Conservation (phyloP, 129 eudicot genomes). For the Flaveria robusta region DNA sequence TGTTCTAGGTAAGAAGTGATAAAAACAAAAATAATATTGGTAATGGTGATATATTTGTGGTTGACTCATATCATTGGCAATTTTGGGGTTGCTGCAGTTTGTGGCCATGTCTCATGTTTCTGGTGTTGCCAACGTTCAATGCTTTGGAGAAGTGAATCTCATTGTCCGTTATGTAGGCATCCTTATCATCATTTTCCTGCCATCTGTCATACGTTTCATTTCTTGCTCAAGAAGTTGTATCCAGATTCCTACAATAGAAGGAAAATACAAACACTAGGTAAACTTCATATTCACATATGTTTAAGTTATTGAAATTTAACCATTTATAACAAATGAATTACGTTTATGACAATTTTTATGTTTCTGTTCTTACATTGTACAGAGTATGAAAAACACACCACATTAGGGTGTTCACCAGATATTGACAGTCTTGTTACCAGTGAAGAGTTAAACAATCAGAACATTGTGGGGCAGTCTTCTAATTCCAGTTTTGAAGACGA, state of each 20-base stretch:
- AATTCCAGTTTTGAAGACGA: constrained; percentile 17
- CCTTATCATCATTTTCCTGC: constrained; percentile 75
- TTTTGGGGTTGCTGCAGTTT: constrained; percentile 45
- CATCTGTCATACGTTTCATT: constrained; percentile 65
- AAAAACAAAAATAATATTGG: neutral
- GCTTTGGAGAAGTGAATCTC: constrained; percentile 50
- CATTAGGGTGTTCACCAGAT: constrained; percentile 50
- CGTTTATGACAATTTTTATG: neutral
- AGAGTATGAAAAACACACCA: constrained; percentile 54
- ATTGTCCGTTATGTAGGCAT: constrained; percentile 71
- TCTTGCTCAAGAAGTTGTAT: constrained; percentile 65
- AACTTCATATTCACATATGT: constrained; percentile 6
- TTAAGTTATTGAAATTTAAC: neutral
- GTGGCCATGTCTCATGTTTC: constrained; percentile 78
- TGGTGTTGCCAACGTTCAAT: constrained; percentile 77
- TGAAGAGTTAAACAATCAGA: constrained; percentile 22
- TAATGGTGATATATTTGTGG: neutral
- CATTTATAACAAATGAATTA: constrained; percentile 1
- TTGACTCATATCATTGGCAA: neutral
- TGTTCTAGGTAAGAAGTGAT: constrained; percentile 58
- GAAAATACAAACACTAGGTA: constrained; percentile 54
- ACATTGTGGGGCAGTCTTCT: constrained; percentile 21
- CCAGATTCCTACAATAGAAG: constrained; percentile 63
- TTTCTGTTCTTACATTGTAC: constrained; percentile 32
- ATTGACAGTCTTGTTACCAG: constrained; percentile 41